These are phyloP conservation scores for Fagopyrum homotropicum DNA, from an alignment of 148 eudicot species.

Conservation along the genomic window DNA sequence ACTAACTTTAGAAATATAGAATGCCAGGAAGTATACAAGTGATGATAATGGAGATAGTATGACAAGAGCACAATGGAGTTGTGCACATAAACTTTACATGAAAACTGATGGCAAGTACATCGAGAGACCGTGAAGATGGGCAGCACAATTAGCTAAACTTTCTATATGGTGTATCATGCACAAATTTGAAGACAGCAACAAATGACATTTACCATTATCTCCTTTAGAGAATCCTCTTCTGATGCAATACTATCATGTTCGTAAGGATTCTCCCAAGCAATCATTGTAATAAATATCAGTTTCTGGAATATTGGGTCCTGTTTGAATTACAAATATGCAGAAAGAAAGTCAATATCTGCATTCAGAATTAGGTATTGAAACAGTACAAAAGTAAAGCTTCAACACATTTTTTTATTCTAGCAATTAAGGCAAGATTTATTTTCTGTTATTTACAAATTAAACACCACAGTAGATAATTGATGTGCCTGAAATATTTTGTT, in stretches of 20 bases:
- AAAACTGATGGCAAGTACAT: neutral
- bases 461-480: neutral
- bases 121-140: neutral
- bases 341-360: neutral
- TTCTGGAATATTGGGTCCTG: slow-evolving; percentile 85
- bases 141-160: neutral
- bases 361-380: neutral
- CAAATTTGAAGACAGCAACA: neutral
- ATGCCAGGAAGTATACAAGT: neutral
- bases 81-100: neutral
- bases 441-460: neutral
- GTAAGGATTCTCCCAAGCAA: slow-evolving; percentile 89
- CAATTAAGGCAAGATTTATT: neutral
- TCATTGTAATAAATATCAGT: slow-evolving; percentile 73
- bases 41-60: slow-evolving; percentile 1
- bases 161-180: neutral
- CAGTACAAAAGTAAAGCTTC: neutral
- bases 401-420: neutral
- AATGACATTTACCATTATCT: neutral
- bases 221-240: slow-evolving; percentile 56
- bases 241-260: slow-evolving; percentile 23
- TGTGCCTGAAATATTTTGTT: neutral
- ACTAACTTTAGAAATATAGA: neutral
- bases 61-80: neutral
- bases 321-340: neutral